Base-by-base conservation (phyloP, 192 early-diverging fungal species). In the Mortierella claussenii region DNA sequence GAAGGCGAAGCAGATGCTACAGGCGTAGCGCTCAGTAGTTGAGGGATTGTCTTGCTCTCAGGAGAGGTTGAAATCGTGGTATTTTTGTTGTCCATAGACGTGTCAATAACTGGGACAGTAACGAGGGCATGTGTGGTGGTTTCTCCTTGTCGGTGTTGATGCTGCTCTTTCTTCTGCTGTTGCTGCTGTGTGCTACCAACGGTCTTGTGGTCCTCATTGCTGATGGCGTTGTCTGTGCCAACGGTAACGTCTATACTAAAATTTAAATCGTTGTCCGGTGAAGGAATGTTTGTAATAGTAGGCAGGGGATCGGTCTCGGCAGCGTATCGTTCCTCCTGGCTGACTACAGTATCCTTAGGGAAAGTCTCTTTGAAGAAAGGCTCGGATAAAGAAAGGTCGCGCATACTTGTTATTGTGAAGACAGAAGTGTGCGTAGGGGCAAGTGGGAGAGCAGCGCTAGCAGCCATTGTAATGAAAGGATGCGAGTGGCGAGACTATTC, bases 281-380 rank as follows among this genome's bases (percentile, higher is more conserved):
- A 66, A 11, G 68, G 59, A 1, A 47, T 43, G 27, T 52, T 61
- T 15, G 68, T 21, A 17, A 40, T 53, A 17, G 68, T 70, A 15
- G 51, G 12, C 13, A 70, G 44, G 18, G 68, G 68, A 34, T 70
- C 68, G 27, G 34, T 37, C 20, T 45, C 4, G 27, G 27, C 55
- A 53, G 27, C 5, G 4, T 53, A 17, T 5, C 3, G 18, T 10
- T 31, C 30, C 8, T 17, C 17, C 30, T 53, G 26, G 6, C 5
- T 17, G 7, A 15, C 24, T 23, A 17, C 5, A 32, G 50, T 17
- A 4, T 4, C 15, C 4, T 17, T 15, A n/a, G 26, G 18, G 7
- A 23, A 4, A 15, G 8, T 53, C 12, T 53, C 30, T 32, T 53
- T 53, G 26, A 53, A 11, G 6, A 28, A 17, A 18, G 50, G 50